Evolutionary conservation across 768 basidiomycete species (phyloP), one percentile per base, ranked within the genome.

Genomic region (Leccinum boreale): DNA sequence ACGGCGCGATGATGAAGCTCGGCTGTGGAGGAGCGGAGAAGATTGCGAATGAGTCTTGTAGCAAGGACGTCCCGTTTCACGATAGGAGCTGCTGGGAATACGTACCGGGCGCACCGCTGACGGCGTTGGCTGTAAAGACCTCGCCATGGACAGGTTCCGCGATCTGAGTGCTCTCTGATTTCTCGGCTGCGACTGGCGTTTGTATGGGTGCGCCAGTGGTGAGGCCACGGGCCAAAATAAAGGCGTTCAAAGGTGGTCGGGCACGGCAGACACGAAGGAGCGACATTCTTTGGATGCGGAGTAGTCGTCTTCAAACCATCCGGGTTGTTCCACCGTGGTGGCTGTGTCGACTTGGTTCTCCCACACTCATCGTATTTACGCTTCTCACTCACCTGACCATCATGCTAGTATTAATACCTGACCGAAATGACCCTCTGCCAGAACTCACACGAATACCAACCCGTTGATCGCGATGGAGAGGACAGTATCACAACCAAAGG

Each of bases 1-100:
- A 97, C 94, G 19, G 84, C 77, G 51, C 96, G 91, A 68, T 93
- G 86, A 58, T 84, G 88, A 58, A 98, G 83, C 73, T 97, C 88
- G 60, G 74, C 94, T 96, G 39, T 4, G 39, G 36, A 31, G n/a
- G 35, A 26, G 17, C 15, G 17, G 36, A 36, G 8, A 39, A 0
- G 3, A 39, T 39, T 39, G 17, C 17, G 9, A n/a, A 39, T 39
- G 17, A 39, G 39, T 39, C 17, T 39, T 39, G 17, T 39, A 10
- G 17, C 9, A 39, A 39, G 17, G 39, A n/a, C 17, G 9, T 10
- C 9, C 39, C 12, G 19, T 6, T 10, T 8, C 21, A 24, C 23
- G 15, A 26, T 24, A 19, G 31, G 14, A 23, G 33, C 12, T 19
- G 21, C 28, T 7, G 11, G 35, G 46, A 57, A 55, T 4, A 73